Evolutionary conservation across 192 early-diverging fungal genomes (phyloP).

Genomic region (Umbelopsis sp.): DNA sequence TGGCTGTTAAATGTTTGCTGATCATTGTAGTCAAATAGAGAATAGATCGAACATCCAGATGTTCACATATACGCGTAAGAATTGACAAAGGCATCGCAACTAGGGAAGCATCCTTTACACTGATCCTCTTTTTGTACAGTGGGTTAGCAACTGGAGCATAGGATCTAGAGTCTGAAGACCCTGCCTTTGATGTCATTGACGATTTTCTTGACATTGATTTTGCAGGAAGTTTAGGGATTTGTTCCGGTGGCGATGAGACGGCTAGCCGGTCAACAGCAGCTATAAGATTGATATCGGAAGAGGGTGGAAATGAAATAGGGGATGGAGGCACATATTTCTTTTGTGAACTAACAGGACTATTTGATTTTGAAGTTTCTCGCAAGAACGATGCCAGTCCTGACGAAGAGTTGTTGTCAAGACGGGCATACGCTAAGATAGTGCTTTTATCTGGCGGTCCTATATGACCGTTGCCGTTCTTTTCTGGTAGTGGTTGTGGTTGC

Average conservation of each 20-base stretch:
- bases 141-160: background rate
- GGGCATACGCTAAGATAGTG: background rate
- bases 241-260: background rate
- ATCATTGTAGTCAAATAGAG: background rate
- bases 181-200: background rate
- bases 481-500: background rate
- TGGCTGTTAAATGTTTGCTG: background rate
- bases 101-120: background rate
- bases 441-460: background rate
- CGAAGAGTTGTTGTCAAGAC: background rate
- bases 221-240: background rate
- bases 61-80: background rate
- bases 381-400: background rate
- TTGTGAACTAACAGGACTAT: too few relatives aligned
- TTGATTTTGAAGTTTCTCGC: background rate
- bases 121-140: background rate
- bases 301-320: background rate
- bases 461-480: background rate
- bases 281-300: background rate
- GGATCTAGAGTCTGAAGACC: background rate
- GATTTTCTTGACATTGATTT: background rate
- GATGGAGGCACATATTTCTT: background rate
- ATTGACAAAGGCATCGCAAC: background rate
- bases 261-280: constrained; percentile 12
- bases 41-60: constrained; percentile 15